A percentile compares a stretch with the other conserved stretches of the same genome.
phyloP scores from a whole-genome alignment of 192 early-diverging fungal genomes.

The Spinellus fusiger region DNA sequence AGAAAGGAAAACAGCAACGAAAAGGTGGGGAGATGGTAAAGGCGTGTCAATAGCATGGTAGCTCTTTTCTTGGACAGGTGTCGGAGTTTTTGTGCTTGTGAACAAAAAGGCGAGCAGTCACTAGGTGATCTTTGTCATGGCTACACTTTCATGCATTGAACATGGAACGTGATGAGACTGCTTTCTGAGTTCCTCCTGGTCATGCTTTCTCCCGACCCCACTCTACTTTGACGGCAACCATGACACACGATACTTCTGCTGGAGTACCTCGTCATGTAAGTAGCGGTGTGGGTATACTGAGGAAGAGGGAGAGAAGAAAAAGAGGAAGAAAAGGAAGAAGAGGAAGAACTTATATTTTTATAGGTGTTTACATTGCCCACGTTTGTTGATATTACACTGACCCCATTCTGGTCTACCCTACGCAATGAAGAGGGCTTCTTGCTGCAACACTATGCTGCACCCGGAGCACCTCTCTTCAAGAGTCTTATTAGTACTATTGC shows the following conservation, averaged over 20 bases:
- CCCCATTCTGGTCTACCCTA: slow-evolving; percentile 66
- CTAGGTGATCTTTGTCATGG: too few relatives aligned
- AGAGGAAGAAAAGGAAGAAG: background rate
- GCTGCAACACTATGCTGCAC: slow-evolving; percentile 60
- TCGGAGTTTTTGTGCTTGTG: too few relatives aligned
- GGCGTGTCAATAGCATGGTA: too few relatives aligned
- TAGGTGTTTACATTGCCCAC: slow-evolving; percentile 47
- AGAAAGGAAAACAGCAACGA: background rate
- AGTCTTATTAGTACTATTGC: slow-evolving; percentile 86
- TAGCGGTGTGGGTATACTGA: background rate
- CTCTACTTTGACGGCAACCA: background rate
- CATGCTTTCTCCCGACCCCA: too few relatives aligned
- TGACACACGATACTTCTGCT: background rate
- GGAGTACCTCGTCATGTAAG: slow-evolving; percentile 4
- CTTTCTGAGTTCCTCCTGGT: too few relatives aligned
- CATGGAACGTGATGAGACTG: background rate
- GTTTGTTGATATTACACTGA: slow-evolving; percentile 43
- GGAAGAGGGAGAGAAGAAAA: background rate
- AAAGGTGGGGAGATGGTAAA: background rate
- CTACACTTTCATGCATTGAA: too few relatives aligned
- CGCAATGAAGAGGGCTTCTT: slow-evolving; percentile 56
- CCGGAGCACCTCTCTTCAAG: slow-evolving; percentile 53
- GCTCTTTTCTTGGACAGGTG: too few relatives aligned
- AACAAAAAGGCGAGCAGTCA: too few relatives aligned
- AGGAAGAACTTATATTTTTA: background rate